Conservation (phyloP, 176 grass and related monocot genomes). For the Avena insularis region DNA sequence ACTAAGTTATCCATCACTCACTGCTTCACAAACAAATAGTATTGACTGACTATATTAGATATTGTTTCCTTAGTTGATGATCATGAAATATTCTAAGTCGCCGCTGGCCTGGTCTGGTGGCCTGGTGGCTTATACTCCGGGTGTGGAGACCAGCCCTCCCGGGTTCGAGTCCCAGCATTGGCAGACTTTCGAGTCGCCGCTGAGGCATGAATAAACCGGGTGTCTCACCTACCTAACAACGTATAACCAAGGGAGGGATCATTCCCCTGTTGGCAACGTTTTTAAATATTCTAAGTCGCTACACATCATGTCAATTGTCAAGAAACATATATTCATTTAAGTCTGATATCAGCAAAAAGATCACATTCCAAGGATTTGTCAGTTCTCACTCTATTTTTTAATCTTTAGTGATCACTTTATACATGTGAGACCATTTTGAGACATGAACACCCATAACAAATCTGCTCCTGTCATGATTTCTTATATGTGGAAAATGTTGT, state of each 20-base stretch:
- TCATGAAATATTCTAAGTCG: constrained; percentile 13
- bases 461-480: background rate
- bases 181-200: too few relatives aligned
- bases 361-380: background rate
- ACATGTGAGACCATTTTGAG: constrained; percentile 8
- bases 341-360: background rate
- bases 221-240: too few relatives aligned
- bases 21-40: constrained; percentile 24
- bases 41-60: constrained; percentile 17
- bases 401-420: constrained; percentile 10
- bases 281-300: background rate
- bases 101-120: too few relatives aligned
- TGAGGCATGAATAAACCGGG: too few relatives aligned
- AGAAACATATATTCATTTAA: constrained; percentile 9
- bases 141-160: too few relatives aligned
- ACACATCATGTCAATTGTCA: background rate
- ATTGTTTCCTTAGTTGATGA: constrained; percentile 1
- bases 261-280: too few relatives aligned
- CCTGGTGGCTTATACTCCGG: too few relatives aligned
- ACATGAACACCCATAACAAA: background rate
- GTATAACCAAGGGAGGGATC: too few relatives aligned
- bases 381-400: background rate
- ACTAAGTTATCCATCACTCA: constrained; percentile 25
- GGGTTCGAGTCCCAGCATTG: too few relatives aligned
- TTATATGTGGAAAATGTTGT: background rate